A percentile compares a stretch with the other conserved stretches of the same genome.
phyloP scores from a whole-genome alignment of 2,329 filamentous ascomycete species.

The Colletotrichum sansevieriae region DNA sequence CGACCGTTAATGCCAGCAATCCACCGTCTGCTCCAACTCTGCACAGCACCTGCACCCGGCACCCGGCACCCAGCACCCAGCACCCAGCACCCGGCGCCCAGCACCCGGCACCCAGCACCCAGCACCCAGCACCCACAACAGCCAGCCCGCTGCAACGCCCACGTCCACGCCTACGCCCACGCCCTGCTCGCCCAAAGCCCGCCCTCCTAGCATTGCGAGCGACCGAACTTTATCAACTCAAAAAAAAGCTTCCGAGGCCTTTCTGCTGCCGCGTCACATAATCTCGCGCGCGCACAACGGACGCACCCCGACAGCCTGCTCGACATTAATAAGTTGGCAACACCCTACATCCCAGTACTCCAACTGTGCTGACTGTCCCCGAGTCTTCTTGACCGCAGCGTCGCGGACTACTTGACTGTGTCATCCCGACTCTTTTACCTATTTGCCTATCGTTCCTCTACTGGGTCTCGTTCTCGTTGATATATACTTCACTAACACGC shows the following conservation, averaged over 20 bases:
- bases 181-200: constrained; percentile 1
- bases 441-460: constrained; percentile 31
- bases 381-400: constrained; percentile 24
- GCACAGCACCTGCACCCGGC: constrained; percentile 12
- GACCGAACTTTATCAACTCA: constrained; percentile 37
- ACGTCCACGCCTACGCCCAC: constrained; percentile 26
- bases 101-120: constrained; percentile 6
- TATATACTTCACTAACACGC: constrained; percentile 40
- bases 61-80: constrained; percentile 4
- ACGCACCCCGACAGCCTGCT: constrained; percentile 38
- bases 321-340: constrained; percentile 42
- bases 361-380: constrained; percentile 38
- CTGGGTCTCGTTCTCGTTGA: constrained; percentile 36
- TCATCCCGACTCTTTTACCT: constrained; percentile 39
- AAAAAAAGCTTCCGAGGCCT: constrained; percentile 41
- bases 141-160: constrained; percentile 17
- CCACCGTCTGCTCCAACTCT: constrained; percentile 24
- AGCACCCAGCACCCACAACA: constrained; percentile 3
- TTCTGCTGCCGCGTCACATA: constrained; percentile 36
- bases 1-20: constrained; percentile 47
- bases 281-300: constrained; percentile 40
- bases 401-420: constrained; percentile 39
- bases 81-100: background rate
- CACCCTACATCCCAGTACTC: constrained; percentile 34
- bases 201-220: constrained; percentile 34